Percentiles rank a stretch among this genome's conserved stretches.
Conservation (phyloP, 1,284 basidiomycete genomes). For the Moesziomyces sp. region DNA sequence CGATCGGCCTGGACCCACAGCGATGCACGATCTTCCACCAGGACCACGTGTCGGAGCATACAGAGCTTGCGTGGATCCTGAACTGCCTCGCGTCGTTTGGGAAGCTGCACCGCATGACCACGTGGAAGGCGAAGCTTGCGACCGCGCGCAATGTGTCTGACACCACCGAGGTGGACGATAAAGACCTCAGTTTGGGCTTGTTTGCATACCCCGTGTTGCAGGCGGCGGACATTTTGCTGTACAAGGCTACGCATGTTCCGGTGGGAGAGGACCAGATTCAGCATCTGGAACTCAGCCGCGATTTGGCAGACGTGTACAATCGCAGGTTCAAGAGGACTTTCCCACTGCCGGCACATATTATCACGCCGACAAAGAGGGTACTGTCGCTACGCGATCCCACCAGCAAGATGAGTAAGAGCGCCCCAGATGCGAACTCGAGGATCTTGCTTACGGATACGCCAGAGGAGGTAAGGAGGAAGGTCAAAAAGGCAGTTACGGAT, state of each 20-base stretch:
- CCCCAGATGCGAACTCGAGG: slow-evolving; percentile 81
- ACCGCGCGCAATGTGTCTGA: slow-evolving; percentile 75
- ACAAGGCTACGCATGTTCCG: slow-evolving; percentile 91
- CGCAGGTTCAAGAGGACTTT: slow-evolving; percentile 73
- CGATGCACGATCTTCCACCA: slow-evolving; percentile 85
- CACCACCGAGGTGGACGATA: slow-evolving; percentile 82
- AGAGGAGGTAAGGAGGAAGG: slow-evolving; percentile 76
- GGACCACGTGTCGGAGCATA: slow-evolving; percentile 86
- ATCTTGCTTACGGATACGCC: slow-evolving; percentile 84
- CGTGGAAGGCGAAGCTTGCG: slow-evolving; percentile 90
- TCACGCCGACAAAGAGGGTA: slow-evolving; percentile 76
- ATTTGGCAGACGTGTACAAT: slow-evolving; percentile 86
- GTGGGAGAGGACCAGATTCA: slow-evolving; percentile 96
- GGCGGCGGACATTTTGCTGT: slow-evolving; percentile 89
- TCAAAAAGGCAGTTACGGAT: slow-evolving; percentile 86
- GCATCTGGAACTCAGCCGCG: slow-evolving; percentile 87
- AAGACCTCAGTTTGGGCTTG: slow-evolving; percentile 82
- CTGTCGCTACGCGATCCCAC: slow-evolving; percentile 85
- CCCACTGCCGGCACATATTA: slow-evolving; percentile 78
- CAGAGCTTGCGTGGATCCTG: slow-evolving; percentile 90
- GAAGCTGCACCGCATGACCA: slow-evolving; percentile 87
- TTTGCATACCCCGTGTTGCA: slow-evolving; percentile 93
- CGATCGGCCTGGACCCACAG: slow-evolving; percentile 84
- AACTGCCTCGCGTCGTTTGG: slow-evolving; percentile 86
- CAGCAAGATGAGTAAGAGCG: slow-evolving; percentile 95